Evolutionary conservation across 225 moss, liverwort and hornwort genomes (phyloP), one percentile per base, ranked within the genome.

Genomic region (Sphagnum tenellum): DNA sequence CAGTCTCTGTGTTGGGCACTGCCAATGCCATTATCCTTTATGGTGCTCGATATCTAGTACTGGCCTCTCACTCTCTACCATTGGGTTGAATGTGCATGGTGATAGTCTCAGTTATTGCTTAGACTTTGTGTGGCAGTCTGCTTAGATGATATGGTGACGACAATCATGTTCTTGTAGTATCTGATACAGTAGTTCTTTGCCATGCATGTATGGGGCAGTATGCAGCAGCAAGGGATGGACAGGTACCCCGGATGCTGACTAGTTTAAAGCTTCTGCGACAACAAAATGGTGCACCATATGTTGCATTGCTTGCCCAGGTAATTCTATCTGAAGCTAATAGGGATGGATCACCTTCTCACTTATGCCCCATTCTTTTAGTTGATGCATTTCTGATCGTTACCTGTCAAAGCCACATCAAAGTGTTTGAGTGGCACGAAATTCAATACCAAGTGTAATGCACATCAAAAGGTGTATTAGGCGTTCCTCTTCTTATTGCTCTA

Each of bases 21-120:
- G 74, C 81, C 12, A 94, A 94, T 73, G 94, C 79, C 66, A 46
- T 72, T 47, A 64, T 90, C 56, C 77, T 94, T 60, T 82, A 76
- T 69, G 77, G 89, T 62, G 87, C 89, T 63, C 94, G 94, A 44
- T 94, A 89, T 69, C 72, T 94, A 86, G 92, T 93, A 61, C 7
- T 59, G 49, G 8, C 12, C 64, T 63, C 47, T 57, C 12, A 10
- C 47, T 67, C 47, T 10, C 48, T 3, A 3, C 45, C 50, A 3
- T n/a, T 55, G 67, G 52, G 48, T 57, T 44, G 29, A 29, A 29
- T 29, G 29, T 29, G 29, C 29, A 29, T 29, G 29, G 29, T 29
- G 29, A 29, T 29, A 29, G 29, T 29, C 29, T 49, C 8, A 13
- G 9, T 5, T 44, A 60, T 13, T n/a, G 59, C 8, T 14, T 68